Evolutionary conservation across 495 filamentous ascomycete genomes (phyloP).

Genomic region (Tuber calosporum): DNA sequence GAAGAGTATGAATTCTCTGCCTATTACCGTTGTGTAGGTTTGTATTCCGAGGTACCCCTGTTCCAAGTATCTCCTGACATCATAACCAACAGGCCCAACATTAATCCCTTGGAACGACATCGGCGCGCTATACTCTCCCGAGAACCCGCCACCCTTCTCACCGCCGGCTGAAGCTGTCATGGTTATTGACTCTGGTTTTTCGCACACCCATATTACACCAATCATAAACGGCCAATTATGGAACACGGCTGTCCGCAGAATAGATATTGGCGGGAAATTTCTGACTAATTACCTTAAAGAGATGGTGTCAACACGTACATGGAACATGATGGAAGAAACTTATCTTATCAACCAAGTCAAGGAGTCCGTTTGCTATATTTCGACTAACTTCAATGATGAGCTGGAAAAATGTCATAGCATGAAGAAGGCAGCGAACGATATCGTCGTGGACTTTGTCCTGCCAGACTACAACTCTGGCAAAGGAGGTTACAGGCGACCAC

Average conservation of each 20-base stretch:
- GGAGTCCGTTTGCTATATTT: conserved; percentile 79
- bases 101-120: conserved; percentile 83
- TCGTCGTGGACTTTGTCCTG: conserved; percentile 85
- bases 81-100: conserved; percentile 51
- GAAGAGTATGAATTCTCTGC: conserved; percentile 94
- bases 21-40: conserved; percentile 68
- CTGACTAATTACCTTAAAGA: conserved; percentile 93
- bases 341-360: conserved; percentile 94
- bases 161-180: conserved; percentile 73
- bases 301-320: conserved; percentile 79
- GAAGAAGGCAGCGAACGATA: conserved; percentile 56
- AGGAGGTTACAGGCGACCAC: conserved; percentile 66
- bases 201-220: conserved; percentile 86
- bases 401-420: conserved; percentile 52
- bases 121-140: conserved; percentile 51
- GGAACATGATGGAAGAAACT: conserved; percentile 88
- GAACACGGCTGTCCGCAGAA: conserved; percentile 71
- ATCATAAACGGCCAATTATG: conserved; percentile 72
- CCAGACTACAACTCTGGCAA: conserved; percentile 76
- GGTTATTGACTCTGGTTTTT: conserved; percentile 85
- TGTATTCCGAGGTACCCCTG: conserved; percentile 39
- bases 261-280: conserved; percentile 87
- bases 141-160: conserved; percentile 45
- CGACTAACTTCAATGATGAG: conserved; percentile 66
- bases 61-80: conserved; percentile 14